These are phyloP conservation scores for Colletotrichum phormii DNA, from an alignment of 2,329 filamentous ascomycete species.

Conservation along the genomic window DNA sequence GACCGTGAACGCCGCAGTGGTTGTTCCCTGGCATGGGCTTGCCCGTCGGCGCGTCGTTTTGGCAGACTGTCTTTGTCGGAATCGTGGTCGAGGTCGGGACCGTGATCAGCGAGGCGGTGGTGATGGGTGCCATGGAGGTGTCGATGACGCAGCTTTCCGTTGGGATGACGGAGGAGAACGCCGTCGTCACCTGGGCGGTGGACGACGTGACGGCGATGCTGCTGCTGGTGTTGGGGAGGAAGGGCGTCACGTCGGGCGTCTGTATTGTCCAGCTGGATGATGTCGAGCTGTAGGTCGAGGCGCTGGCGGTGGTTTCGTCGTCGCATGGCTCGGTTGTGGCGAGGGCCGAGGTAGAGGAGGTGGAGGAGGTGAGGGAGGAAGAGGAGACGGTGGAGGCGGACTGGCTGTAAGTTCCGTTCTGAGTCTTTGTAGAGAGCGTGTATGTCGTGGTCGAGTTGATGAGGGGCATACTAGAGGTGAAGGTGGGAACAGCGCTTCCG, in stretches of 20 bases:
- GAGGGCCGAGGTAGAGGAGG: not conserved
- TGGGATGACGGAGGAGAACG: not conserved
- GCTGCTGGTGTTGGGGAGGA: slow-evolving; percentile 1
- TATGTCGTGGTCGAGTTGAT: not conserved
- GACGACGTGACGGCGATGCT: not conserved
- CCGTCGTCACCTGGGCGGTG: slow-evolving; percentile 25
- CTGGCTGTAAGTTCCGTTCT: not conserved
- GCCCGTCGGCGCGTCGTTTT: slow-evolving; percentile 44
- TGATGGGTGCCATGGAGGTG: slow-evolving; percentile 47
- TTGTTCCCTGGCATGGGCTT: slow-evolving; percentile 42
- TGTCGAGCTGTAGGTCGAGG: not conserved
- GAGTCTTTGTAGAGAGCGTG: not conserved
- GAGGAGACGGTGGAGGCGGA: not conserved
- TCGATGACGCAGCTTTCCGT: slow-evolving; percentile 45
- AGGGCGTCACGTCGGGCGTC: slow-evolving; percentile 12
- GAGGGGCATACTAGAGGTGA: not conserved
- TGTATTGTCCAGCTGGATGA: slow-evolving; percentile 6
- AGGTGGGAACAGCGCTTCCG: not conserved
- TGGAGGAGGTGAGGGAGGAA: too few relatives aligned
- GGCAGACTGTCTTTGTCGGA: slow-evolving; percentile 47
- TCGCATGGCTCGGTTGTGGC: not conserved
- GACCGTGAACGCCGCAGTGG: slow-evolving; percentile 54
- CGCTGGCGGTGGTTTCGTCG: not conserved
- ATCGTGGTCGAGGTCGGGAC: slow-evolving; percentile 41
- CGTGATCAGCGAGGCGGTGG: slow-evolving; percentile 41